Evolutionary conservation across 2,329 filamentous ascomycete genomes (phyloP).

Genomic region (Alternaria sp.): DNA sequence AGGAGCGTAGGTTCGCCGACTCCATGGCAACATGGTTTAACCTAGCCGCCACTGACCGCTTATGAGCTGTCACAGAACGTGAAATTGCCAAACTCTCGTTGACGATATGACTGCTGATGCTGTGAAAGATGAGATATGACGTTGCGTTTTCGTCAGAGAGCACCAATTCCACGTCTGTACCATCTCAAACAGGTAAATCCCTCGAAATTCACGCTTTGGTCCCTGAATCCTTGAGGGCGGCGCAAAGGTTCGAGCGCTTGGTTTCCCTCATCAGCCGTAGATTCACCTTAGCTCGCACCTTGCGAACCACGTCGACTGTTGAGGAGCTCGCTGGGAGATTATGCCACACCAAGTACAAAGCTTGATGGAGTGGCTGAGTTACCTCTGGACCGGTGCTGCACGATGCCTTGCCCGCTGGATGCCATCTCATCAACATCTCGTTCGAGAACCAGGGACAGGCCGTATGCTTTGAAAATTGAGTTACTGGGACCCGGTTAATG

Average conservation of each 20-base stretch:
- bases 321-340: background rate
- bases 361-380: background rate
- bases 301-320: background rate
- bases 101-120: background rate
- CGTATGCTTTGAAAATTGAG: background rate
- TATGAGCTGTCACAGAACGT: background rate
- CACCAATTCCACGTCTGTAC: background rate
- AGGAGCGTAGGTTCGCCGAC: background rate
- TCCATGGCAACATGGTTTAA: background rate
- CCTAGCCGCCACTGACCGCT: background rate
- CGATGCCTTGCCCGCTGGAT: background rate
- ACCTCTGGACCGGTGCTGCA: background rate
- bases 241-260: background rate
- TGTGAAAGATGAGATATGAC: background rate
- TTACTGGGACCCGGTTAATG: background rate
- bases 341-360: background rate
- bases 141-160: background rate
- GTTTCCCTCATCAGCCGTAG: background rate
- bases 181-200: background rate
- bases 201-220: background rate
- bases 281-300: background rate
- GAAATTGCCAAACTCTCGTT: background rate
- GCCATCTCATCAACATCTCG: background rate
- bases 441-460: background rate
- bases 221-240: background rate